A percentile compares a stretch with the other conserved stretches of the same genome.
Conservation (phyloP, 1,284 basidiomycete genomes). For the Athelia sp. region DNA sequence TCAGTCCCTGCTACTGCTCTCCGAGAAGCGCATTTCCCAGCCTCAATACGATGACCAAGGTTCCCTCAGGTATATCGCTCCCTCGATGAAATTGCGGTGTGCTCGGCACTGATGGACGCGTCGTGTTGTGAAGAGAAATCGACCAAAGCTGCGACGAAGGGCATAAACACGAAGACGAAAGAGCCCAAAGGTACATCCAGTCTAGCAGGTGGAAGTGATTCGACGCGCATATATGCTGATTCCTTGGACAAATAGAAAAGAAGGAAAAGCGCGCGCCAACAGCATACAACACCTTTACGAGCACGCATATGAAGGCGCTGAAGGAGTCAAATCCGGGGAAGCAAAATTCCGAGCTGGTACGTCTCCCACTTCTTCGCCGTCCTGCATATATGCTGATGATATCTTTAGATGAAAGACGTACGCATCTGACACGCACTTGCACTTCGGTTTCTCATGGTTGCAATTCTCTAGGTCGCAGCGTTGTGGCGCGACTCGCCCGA, state of each 20-base stretch:
- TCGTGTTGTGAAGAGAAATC: slow-evolving; percentile 32
- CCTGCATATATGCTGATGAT: slow-evolving; percentile 1
- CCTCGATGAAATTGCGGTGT: neutral
- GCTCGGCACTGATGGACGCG: neutral
- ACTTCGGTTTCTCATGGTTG: slow-evolving; percentile 4
- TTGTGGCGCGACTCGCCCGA: slow-evolving; percentile 53
- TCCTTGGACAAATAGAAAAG: slow-evolving; percentile 16
- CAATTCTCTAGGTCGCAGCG: slow-evolving; percentile 37
- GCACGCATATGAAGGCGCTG: slow-evolving; percentile 48
- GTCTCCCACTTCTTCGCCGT: neutral
- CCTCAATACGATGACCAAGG: slow-evolving; percentile 26
- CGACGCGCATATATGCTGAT: neutral
- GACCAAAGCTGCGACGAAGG: slow-evolving; percentile 48
- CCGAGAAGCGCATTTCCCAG: neutral
- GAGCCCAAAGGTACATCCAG: slow-evolving; percentile 12
- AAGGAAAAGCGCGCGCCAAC: slow-evolving; percentile 50
- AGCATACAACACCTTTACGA: slow-evolving; percentile 51
- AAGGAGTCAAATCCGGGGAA: slow-evolving; percentile 40
- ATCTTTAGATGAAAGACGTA: slow-evolving; percentile 25
- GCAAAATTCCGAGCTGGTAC: slow-evolving; percentile 45
- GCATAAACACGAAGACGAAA: slow-evolving; percentile 36
- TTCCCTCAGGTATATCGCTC: slow-evolving; percentile 25
- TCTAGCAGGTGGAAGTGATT: neutral
- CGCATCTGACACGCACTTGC: neutral
- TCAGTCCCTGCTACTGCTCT: no score